Evolutionary conservation across 768 basidiomycete genomes (phyloP).

Genomic region (Chalciporus sphaerocephalus): DNA sequence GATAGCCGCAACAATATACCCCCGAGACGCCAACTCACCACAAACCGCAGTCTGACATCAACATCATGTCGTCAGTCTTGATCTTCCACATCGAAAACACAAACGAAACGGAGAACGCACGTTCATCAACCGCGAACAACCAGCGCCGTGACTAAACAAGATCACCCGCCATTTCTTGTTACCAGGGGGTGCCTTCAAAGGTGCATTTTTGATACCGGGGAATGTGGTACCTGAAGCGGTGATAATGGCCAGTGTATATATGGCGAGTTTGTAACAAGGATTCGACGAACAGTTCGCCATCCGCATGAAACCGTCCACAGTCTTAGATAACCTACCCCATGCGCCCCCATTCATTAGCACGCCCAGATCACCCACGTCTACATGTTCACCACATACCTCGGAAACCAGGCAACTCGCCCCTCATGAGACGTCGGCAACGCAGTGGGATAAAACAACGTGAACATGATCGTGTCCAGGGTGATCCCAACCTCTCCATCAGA

Average conservation of each 20-base stretch:
- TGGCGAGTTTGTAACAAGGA: constrained; percentile 18
- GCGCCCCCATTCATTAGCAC: neutral
- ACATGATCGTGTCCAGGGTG: constrained; percentile 28
- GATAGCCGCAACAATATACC: constrained; percentile 43
- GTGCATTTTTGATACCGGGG: constrained; percentile 27
- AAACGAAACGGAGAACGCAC: constrained; percentile 4
- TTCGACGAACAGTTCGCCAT: constrained; percentile 31
- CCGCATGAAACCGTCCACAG: constrained; percentile 30
- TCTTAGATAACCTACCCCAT: constrained; percentile 25
- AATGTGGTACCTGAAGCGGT: constrained; percentile 32
- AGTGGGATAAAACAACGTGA: constrained; percentile 33
- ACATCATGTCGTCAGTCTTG: neutral
- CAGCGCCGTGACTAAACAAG: constrained; percentile 45
- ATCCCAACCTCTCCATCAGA: constrained; percentile 22
- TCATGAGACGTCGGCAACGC: constrained; percentile 2
- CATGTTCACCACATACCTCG: constrained; percentile 18
- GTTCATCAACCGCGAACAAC: constrained; percentile 40
- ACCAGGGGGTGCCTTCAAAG: constrained; percentile 15
- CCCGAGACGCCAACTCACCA: constrained; percentile 41
- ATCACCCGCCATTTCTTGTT: constrained; percentile 35
- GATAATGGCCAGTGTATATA: constrained; percentile 25
- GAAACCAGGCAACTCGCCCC: constrained; percentile 22
- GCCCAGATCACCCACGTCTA: too few species aligned
- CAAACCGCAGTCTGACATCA: constrained; percentile 33
- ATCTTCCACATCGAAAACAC: too few species aligned